A percentile compares a stretch with the other conserved stretches of the same genome.
These are phyloP conservation scores for Aspergillus heteromorphus DNA, from an alignment of 495 filamentous ascomycete species.

Conservation along the genomic window DNA sequence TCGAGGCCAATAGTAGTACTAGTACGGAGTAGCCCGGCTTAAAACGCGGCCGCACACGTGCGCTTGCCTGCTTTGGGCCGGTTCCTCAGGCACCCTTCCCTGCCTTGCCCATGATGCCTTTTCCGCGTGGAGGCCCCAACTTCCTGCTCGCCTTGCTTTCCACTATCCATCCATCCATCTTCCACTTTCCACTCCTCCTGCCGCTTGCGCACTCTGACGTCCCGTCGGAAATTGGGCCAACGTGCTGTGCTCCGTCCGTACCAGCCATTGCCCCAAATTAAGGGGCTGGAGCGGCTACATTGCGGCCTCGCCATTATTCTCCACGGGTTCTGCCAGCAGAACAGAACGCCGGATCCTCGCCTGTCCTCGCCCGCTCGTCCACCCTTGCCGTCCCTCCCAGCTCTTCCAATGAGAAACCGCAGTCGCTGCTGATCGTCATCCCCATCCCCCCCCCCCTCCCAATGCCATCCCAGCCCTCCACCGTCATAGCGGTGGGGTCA, in stretches of 20 bases:
- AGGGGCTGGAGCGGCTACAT: neutral
- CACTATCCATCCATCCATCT: too few species aligned
- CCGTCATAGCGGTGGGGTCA: slow-evolving; percentile 9
- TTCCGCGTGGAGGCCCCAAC: too few species aligned
- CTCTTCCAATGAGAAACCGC: slow-evolving; percentile 6
- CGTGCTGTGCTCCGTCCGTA: neutral
- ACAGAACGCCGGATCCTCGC: slow-evolving; percentile 9
- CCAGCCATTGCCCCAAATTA: neutral
- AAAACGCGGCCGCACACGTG: neutral
- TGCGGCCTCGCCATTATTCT: too few species aligned
- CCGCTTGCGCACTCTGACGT: neutral
- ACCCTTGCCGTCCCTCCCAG: neutral
- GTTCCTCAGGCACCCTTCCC: too few species aligned
- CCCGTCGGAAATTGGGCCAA: neutral
- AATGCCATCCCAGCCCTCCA: slow-evolving; percentile 5
- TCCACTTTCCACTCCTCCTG: neutral
- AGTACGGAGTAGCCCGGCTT: too few species aligned
- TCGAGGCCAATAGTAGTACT: neutral
- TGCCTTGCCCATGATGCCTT: too few species aligned
- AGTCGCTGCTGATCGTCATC: slow-evolving; percentile 8
- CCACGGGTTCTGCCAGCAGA: slow-evolving; percentile 15
- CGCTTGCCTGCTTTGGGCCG: neutral
- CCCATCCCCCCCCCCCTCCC: slow-evolving; percentile 1
- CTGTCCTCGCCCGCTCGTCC: slow-evolving; percentile 4
- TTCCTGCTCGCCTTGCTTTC: too few species aligned